Base-by-base conservation (phyloP, 176 grass and related monocot species). In the Oryza punctata region DNA sequence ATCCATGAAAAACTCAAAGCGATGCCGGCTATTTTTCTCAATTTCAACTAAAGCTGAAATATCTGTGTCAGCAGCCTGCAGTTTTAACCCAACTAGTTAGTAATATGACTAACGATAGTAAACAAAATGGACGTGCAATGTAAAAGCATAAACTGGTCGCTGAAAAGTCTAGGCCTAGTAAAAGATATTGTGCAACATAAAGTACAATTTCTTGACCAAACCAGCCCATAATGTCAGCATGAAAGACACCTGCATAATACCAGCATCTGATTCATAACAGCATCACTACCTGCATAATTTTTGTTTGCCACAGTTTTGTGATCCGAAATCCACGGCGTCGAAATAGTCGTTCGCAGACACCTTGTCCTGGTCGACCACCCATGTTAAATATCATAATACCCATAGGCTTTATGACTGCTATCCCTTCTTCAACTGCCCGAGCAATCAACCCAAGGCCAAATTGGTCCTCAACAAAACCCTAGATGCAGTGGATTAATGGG, bases 1-100 rank as follows among this genome's bases (percentile, higher is more conserved):
- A 82, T 94, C 93, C 96, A 99, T 99, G 65, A 99, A 99, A 70
- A 99, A 99, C 78, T 99, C 96, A 21, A 99, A 99, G 12, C 96
- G 87, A 90, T 99, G 96, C 25, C 80, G 86, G 78, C 93, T 96
- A 57, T 94, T 99, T 89, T 99, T 99, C 85, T 99, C 96, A 82
- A 99, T 99, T 89, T 96, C 96, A 33, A 99, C 96, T 52, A 99
- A 84, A 69, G 96, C 96, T 50, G 96, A 99, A 78, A 96, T 99
- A 87, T 99, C 96, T 72, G 96, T 99, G 82, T 99, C 96, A 59
- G 87, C 89, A 66, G 96, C 96, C 96, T 99, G 81, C 63, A 88
- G 91, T 63, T 30, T 63, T 30, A 82, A 77, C n/a, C 47, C 83
- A 89, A 89, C 15, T 49, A 64, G 67, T 82, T 65, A 9, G 78